These are phyloP conservation scores for Schizonepeta tenuifolia DNA, from an alignment of 257 asterid genomes.

Conservation along the genomic window DNA sequence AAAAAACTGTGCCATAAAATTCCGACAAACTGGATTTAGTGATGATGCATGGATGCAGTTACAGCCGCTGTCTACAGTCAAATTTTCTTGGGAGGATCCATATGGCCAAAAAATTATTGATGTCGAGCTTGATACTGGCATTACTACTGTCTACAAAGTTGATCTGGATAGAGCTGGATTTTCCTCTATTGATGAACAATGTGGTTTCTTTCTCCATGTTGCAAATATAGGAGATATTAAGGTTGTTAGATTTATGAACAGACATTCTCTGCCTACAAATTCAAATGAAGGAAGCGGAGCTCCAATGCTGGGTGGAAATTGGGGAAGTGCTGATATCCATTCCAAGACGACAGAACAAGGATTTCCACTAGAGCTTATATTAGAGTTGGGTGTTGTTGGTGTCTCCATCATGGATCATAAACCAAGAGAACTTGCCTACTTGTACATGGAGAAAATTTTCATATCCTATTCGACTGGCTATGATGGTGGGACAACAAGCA, in stretches of 20 bases:
- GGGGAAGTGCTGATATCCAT: conserved; percentile 59
- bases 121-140: conserved; percentile 50
- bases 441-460: conserved; percentile 87
- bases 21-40: conserved; percentile 90
- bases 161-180: conserved; percentile 67
- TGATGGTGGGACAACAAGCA: conserved; percentile 96
- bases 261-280: conserved; percentile 38
- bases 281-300: conserved; percentile 52
- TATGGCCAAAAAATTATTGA: conserved; percentile 81
- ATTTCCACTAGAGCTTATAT: conserved; percentile 79
- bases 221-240: conserved; percentile 63
- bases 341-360: conserved; percentile 64
- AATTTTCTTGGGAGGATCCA: conserved; percentile 88
- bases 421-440: conserved; percentile 90
- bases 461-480: conserved; percentile 87
- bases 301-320: conserved; percentile 47
- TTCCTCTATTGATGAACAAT: conserved; percentile 51
- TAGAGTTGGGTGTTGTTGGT: conserved; percentile 90
- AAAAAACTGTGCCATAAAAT: conserved; percentile 49
- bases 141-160: conserved; percentile 50
- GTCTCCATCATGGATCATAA: conserved; percentile 82
- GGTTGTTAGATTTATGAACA: conserved; percentile 74
- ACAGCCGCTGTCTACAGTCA: conserved; percentile 72
- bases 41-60: conserved; percentile 78
- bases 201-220: conserved; percentile 70